Base-by-base conservation (phyloP, 345 rosid species). In the Syzygium oleosum region DNA sequence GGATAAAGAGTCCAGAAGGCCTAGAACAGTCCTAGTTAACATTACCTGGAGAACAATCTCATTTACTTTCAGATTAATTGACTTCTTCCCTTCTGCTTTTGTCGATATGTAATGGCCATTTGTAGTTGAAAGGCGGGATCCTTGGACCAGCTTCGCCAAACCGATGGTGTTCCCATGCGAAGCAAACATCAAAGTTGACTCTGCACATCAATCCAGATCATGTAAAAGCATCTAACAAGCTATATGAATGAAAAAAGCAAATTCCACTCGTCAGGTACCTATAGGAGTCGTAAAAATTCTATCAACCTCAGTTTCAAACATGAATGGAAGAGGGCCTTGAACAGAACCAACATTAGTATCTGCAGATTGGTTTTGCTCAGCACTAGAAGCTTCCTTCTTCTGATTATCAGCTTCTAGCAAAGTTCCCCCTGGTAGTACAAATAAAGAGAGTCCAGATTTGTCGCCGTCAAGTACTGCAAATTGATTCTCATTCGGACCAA, bases 381-480 rank as follows among this genome's bases (percentile, higher is more conserved):
- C 86, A 63, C 52, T 65, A 52, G 58, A 19, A 88, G 77, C n/a
- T 86, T 61, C 89, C 5, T 55, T 78, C 52, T 31, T 88, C 68
- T 85, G 84, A 80, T 93, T 96, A 87, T 92, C 93, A 80, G 91
- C 92, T 89, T 93, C 96, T 34, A 93, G 91, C 79, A 92, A 91
- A 83, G 91, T 93, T 84, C 91, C 93, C 88, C 97, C 98, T 41
- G 96, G 95, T 68, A 98, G 94, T 90, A 95, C 88, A 87, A 94
- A 98, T 88, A 98, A 88, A 85, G 93, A 91, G 88, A 96, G 91
- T 85, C 96, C 98, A 84, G 98, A 94, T 93, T 92, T 98, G 92
- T 98, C 99, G 89, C 95, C 96, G 86, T 96, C 99, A 87, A 98
- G 99, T 92, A 96, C 92, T 87, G 93, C 98, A 93, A 98, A 98